Percentiles rank a stretch among this genome's conserved stretches.
Conservation (phyloP, 2,329 filamentous ascomycete genomes). For the Chrysoporthe austroafricana region DNA sequence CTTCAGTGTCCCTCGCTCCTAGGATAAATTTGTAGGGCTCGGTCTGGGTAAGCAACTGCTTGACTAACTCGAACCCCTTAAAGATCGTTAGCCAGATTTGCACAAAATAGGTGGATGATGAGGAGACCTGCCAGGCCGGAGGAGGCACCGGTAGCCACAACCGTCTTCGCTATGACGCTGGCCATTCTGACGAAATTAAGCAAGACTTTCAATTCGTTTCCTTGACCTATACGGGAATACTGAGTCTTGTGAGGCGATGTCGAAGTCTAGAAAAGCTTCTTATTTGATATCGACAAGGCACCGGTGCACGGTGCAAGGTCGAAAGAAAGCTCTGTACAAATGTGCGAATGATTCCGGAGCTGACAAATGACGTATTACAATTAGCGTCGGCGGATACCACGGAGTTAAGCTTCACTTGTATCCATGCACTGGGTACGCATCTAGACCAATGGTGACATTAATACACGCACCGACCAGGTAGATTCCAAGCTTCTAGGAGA, state of each 20-base stretch:
- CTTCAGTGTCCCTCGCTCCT: constrained; percentile 50
- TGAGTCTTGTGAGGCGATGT: background rate
- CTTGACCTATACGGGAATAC: background rate
- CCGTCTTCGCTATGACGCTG: constrained; percentile 46
- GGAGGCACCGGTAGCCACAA: constrained; percentile 54
- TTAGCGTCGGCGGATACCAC: background rate
- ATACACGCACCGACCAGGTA: too few species aligned
- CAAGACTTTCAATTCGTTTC: background rate
- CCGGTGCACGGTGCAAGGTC: background rate
- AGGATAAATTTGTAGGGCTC: constrained; percentile 54
- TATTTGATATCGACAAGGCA: background rate
- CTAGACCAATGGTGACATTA: too few species aligned
- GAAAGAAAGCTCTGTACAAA: background rate
- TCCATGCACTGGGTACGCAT: background rate
- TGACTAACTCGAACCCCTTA: constrained; percentile 57
- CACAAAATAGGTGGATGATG: background rate
- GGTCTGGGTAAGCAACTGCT: constrained; percentile 50
- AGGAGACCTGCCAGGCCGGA: constrained; percentile 50
- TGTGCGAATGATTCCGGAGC: constrained; percentile 1
- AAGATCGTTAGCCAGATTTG: background rate
- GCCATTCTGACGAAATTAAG: constrained; percentile 10
- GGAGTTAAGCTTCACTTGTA: background rate
- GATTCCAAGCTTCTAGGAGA: too few species aligned
- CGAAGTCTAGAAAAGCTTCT: background rate
- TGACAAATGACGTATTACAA: constrained; percentile 9